Conservation (phyloP, 495 filamentous ascomycete species). For the Pyronema domesticum region DNA sequence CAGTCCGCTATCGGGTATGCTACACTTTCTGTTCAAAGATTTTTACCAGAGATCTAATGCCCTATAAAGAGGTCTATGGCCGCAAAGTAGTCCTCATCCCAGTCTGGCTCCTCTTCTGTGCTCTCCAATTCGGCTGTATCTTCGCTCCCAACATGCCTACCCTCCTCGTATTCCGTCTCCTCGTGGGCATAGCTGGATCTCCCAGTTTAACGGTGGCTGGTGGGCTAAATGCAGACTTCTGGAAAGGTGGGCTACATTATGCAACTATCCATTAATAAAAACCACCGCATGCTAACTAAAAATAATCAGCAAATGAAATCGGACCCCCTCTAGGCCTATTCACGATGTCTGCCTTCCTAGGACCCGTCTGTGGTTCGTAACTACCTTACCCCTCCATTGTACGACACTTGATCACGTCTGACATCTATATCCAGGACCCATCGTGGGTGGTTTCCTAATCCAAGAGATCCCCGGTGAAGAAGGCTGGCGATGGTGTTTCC, state of each 20-base stretch:
- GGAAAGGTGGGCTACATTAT: conserved; percentile 5
- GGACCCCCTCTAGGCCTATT: conserved; percentile 72
- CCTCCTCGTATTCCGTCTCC: conserved; percentile 65
- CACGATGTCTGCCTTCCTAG: conserved; percentile 36
- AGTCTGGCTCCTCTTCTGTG: conserved; percentile 56
- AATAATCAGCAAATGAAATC: conserved; percentile 40
- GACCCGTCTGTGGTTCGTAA: conserved; percentile 40
- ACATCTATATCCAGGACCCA: conserved; percentile 36
- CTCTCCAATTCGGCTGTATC: conserved; percentile 56
- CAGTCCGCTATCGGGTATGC: conserved; percentile 47
- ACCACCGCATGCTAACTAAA: background rate
- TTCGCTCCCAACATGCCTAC: conserved; percentile 65
- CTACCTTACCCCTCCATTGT: background rate
- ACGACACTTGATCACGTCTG: too few relatives aligned
- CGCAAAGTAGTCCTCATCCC: conserved; percentile 52
- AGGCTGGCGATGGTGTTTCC: conserved; percentile 27
- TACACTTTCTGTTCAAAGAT: background rate
- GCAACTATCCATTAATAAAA: background rate
- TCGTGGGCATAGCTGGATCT: conserved; percentile 36
- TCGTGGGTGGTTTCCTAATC: conserved; percentile 70
- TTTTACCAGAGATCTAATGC: background rate
- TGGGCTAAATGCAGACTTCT: conserved; percentile 70
- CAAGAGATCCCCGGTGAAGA: conserved; percentile 48
- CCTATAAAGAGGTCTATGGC: conserved; percentile 42
- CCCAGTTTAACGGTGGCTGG: conserved; percentile 57